Percentiles rank a stretch among this genome's conserved stretches.
Evolutionary conservation across 2,329 filamentous ascomycete species (phyloP).

Genomic region (Ambrosiella beaveri): DNA sequence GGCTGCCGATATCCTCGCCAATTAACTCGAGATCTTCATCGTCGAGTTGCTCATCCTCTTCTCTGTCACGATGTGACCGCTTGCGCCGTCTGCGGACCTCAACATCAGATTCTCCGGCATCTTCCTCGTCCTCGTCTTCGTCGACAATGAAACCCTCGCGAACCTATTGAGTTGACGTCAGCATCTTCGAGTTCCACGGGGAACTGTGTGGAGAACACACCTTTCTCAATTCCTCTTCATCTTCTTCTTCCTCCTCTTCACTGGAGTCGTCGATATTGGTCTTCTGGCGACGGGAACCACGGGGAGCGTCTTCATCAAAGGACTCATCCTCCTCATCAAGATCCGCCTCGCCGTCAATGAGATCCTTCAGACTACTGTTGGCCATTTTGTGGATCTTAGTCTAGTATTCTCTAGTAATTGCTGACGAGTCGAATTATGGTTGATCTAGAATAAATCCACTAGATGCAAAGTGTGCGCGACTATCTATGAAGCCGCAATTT

Average conservation of each 20-base stretch:
- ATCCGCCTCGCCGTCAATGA: slow-evolving; percentile 74
- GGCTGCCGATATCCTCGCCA: slow-evolving; percentile 54
- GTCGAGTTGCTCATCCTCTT: slow-evolving; percentile 76
- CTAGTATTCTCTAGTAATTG: too few species aligned
- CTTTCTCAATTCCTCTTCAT: slow-evolving; percentile 70
- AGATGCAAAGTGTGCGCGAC: too few species aligned
- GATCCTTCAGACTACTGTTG: slow-evolving; percentile 50
- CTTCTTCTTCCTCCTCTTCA: slow-evolving; percentile 82
- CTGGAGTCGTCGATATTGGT: slow-evolving; percentile 50
- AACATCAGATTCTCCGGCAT: slow-evolving; percentile 45
- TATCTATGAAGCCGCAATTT: too few species aligned
- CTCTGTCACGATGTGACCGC: slow-evolving; percentile 57
- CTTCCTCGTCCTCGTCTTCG: slow-evolving; percentile 67
- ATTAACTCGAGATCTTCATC: slow-evolving; percentile 95
- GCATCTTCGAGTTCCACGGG: too few species aligned
- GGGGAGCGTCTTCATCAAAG: slow-evolving; percentile 51
- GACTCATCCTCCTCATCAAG: slow-evolving; percentile 76
- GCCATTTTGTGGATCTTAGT: too few species aligned
- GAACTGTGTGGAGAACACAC: slow-evolving; percentile 24
- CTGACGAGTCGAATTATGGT: too few species aligned
- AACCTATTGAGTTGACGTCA: slow-evolving; percentile 35
- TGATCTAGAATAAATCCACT: too few species aligned
- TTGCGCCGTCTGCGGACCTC: slow-evolving; percentile 51
- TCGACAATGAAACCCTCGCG: slow-evolving; percentile 93
- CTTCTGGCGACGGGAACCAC: slow-evolving; percentile 1